Evolutionary conservation across 208 protist genomes (phyloP), one percentile per base, ranked within the genome.

Genomic region (Herpetomonas tarakana): DNA sequence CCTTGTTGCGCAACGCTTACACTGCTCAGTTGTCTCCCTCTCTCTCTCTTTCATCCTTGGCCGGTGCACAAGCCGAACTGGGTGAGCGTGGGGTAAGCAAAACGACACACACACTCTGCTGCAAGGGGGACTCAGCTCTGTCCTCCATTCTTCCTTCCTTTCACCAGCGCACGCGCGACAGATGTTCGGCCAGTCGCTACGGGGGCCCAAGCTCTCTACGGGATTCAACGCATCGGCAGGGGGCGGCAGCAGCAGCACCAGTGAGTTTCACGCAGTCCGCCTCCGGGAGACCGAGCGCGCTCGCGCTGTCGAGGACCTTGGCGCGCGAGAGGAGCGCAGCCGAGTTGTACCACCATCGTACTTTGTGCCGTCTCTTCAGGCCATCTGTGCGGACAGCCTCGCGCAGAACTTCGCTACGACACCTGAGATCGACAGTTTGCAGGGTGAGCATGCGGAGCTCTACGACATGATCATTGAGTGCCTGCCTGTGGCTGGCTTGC

Each of bases 331-430:
- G 57, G 47, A 68, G 16, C 25, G 29, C 22, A 19, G 3, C 16
- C 28, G 4, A 44, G 57, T 75, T 46, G 66, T 69, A 19, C 30
- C 51, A 0, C 24, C 63, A 0, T 83, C 86, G 0, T 92, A 87
- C 72, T 96, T 96, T 75, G 76, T 87, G n/a, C 77, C 83, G 6
- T 83, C 78, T 0, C 74, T 96, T 25, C 76, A 91, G 55, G 57
- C 74, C 31, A 62, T 94, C 45, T 91, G 82, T 21, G 83, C 85
- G 24, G 71, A 83, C 31, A 62, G 77, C 28, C 72, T 96, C 25
- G 88, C 91, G 24, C 35, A 76, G 56, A 76, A 74, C 68, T 96
- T 95, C 52, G 71, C 57, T 1, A 63, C 52, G 26, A 71, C 78
- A 46, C 39, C 58, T 2, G 83, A 82, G 21, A 74, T 88, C 35